Percentiles rank a stretch among this genome's conserved stretches.
These are phyloP conservation scores for Recurvomyces mirabilis DNA, from an alignment of 495 filamentous ascomycete species.

Conservation along the genomic window DNA sequence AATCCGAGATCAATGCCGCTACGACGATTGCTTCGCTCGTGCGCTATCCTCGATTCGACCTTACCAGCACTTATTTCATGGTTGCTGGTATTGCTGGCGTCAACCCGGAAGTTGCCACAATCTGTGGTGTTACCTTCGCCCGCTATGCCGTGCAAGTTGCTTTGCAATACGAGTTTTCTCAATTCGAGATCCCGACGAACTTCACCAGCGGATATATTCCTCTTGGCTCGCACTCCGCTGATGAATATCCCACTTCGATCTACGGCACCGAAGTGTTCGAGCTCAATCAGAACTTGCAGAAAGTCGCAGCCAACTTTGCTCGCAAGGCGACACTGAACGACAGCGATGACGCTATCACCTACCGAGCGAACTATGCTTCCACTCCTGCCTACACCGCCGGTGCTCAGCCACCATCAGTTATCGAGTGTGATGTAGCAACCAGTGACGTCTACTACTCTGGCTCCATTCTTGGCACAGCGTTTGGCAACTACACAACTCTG, in stretches of 20 bases:
- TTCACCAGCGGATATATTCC: constrained; percentile 58
- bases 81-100: constrained; percentile 63
- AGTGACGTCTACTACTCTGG: constrained; percentile 66
- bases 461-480: constrained; percentile 46
- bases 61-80: constrained; percentile 58
- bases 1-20: constrained; percentile 62
- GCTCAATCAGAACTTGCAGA: constrained; percentile 50
- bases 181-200: constrained; percentile 54
- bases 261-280: constrained; percentile 76
- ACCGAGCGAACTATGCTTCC: constrained; percentile 46
- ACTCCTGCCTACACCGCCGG: constrained; percentile 39
- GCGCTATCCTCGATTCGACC: constrained; percentile 51
- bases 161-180: constrained; percentile 64
- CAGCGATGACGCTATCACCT: constrained; percentile 39
- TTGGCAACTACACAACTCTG: constrained; percentile 52
- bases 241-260: constrained; percentile 49
- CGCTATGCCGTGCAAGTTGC: constrained; percentile 61
- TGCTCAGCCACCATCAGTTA: constrained; percentile 41
- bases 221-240: constrained; percentile 42
- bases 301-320: constrained; percentile 46
- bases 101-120: constrained; percentile 54
- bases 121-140: constrained; percentile 52
- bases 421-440: constrained; percentile 58
- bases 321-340: constrained; percentile 45
- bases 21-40: constrained; percentile 47